Percentiles rank a stretch among this genome's conserved stretches.
These are phyloP conservation scores for Penicillium simplicissimum DNA, from an alignment of 495 filamentous ascomycete genomes.

Conservation along the genomic window DNA sequence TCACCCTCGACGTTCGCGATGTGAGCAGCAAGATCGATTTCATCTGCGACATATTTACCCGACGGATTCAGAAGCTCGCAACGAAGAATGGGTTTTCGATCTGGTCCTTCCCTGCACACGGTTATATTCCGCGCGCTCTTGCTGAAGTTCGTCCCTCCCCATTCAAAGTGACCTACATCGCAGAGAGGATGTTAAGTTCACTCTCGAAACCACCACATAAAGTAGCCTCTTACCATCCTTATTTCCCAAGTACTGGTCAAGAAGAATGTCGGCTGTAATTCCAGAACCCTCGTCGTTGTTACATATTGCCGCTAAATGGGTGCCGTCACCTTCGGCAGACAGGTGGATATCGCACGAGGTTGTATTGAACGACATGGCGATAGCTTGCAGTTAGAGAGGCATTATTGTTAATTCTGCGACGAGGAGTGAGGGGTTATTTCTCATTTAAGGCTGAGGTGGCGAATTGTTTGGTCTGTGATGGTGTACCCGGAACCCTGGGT, in stretches of 20 bases:
- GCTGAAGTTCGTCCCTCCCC: slow-evolving; percentile 17
- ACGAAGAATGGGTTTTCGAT: slow-evolving; percentile 14
- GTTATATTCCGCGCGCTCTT: slow-evolving; percentile 12
- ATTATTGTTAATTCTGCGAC: not conserved
- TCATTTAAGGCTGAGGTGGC: slow-evolving; percentile 1
- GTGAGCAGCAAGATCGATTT: slow-evolving; percentile 11
- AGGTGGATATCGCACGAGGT: slow-evolving; percentile 20
- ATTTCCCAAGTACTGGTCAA: slow-evolving; percentile 20
- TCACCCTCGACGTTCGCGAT: slow-evolving; percentile 20
- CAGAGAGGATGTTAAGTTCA: not conserved
- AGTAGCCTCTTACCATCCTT: slow-evolving; percentile 11
- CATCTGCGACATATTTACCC: slow-evolving; percentile 3
- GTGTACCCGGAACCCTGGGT: not conserved
- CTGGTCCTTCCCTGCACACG: slow-evolving; percentile 12
- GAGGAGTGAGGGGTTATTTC: not conserved
- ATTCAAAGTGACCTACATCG: slow-evolving; percentile 14
- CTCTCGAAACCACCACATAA: not conserved
- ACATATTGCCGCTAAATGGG: slow-evolving; percentile 15
- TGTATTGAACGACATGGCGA: slow-evolving; percentile 19
- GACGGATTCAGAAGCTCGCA: slow-evolving; percentile 11
- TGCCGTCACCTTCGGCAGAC: slow-evolving; percentile 3
- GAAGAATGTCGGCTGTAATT: slow-evolving; percentile 9
- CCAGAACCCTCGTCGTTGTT: slow-evolving; percentile 23
- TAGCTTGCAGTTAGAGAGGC: not conserved
- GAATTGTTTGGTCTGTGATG: not conserved